A percentile compares a stretch with the other conserved stretches of the same genome.
phyloP scores from a whole-genome alignment of 2,329 filamentous ascomycete genomes.

The Uncinocarpus reesii region DNA sequence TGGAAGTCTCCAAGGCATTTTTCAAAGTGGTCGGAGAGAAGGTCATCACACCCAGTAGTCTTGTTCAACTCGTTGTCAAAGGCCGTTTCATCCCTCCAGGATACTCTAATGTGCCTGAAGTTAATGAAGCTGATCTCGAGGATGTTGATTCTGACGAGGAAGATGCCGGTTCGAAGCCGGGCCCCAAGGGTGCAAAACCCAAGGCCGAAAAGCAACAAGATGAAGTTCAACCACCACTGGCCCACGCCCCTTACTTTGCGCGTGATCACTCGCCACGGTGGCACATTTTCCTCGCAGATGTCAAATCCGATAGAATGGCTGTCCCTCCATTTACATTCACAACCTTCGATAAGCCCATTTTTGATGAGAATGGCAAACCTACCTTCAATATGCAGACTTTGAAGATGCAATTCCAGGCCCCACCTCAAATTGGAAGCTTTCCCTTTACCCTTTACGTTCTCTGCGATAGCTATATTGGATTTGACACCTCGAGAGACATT shows the following conservation, averaged over 20 bases:
- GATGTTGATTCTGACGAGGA: slow-evolving; percentile 89
- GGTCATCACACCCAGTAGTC: slow-evolving; percentile 78
- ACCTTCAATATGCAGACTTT: slow-evolving; percentile 93
- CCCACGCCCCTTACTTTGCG: slow-evolving; percentile 80
- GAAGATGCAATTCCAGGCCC: slow-evolving; percentile 94
- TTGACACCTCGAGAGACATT: slow-evolving; percentile 86
- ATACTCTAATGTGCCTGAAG: slow-evolving; percentile 58
- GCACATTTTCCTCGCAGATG: slow-evolving; percentile 90
- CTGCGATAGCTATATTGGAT: slow-evolving; percentile 89
- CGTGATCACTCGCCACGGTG: slow-evolving; percentile 83
- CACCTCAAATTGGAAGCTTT: slow-evolving; percentile 83
- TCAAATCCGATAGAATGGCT: slow-evolving; percentile 88
- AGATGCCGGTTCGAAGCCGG: slow-evolving; percentile 74
- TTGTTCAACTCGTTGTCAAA: slow-evolving; percentile 92
- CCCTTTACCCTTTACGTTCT: slow-evolving; percentile 89
- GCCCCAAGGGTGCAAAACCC: slow-evolving; percentile 57
- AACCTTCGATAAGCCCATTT: slow-evolving; percentile 80
- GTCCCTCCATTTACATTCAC: slow-evolving; percentile 95
- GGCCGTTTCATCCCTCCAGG: slow-evolving; percentile 87
- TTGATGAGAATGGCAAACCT: slow-evolving; percentile 67
- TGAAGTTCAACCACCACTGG: slow-evolving; percentile 68
- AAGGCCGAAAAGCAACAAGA: slow-evolving; percentile 49
- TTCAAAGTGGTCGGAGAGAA: slow-evolving; percentile 98
- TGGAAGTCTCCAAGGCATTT: slow-evolving; percentile 83
- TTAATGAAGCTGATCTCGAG: slow-evolving; percentile 71